Base-by-base conservation (phyloP, 139 green algal genomes). In the Parachlorella kessleri region DNA sequence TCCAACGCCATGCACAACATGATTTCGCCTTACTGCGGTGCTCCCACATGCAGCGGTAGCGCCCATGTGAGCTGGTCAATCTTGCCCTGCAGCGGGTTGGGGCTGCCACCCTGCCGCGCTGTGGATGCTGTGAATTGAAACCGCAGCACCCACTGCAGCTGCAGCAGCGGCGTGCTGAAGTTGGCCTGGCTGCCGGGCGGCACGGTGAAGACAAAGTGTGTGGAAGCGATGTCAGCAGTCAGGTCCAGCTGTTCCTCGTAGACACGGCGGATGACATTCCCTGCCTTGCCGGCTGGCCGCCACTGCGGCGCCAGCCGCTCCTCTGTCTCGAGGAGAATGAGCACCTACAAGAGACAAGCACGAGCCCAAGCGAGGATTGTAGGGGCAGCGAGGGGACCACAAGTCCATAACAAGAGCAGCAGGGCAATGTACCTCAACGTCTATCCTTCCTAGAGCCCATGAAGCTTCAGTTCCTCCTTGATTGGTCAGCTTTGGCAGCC, bases 131-230 rank as follows among this genome's bases (percentile, higher is more conserved):
- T 87, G 66, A 97, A 88, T 76, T 94, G 87, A 82, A 97, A 97
- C 30, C 90, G 88, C 78, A 97, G 87, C 64, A 94, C 75, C 86
- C 86, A 91, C 53, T 79, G 86, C 73, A 95, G 84, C 24, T 75
- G 39, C 3, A 95, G 76, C 78, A 96, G 85, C 6, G 90, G 92
- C 6, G 90, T 95, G 7, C 82, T 73, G 78, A 97, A 97, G 33
- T 86, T 93, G 8, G 91, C 78, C 3, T 89, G 84, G 6, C 87
- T 92, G 14, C 84, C 84, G 23, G 78, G 63, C 5, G 93, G 93
- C n/a, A 97, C 76, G 18, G 88, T 89, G 70, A 96, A 94, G 30
- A 90, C 74, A 75, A 97, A 96, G 65, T 91, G 86, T 3, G 86
- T 88, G 64, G 90, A 79, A 3, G 89, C 59, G 0, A 82, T 66